A percentile compares a stretch with the other conserved stretches of the same genome.
phyloP scores from a whole-genome alignment of 2,329 filamentous ascomycete species.

The Paraphoma chrysanthemicola region DNA sequence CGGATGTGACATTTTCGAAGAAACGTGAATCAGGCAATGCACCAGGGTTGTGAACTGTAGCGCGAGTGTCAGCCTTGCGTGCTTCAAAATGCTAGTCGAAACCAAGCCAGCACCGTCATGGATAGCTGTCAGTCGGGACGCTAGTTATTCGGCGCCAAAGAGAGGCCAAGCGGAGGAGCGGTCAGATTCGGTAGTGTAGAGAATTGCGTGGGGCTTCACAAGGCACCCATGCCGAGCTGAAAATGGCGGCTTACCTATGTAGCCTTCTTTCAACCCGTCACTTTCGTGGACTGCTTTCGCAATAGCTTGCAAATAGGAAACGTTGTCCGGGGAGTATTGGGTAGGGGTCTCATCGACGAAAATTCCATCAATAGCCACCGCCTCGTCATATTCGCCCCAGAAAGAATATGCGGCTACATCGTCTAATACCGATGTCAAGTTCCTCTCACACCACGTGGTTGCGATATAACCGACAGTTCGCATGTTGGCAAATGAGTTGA shows the following conservation, averaged over 20 bases:
- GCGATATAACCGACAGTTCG: constrained; percentile 59
- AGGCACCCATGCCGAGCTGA: constrained; percentile 28
- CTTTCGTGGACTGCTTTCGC: constrained; percentile 19
- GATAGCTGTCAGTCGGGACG: constrained; percentile 7
- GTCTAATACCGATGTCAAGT: constrained; percentile 26
- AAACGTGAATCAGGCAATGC: constrained; percentile 26
- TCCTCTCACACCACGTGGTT: constrained; percentile 53
- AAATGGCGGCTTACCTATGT: constrained; percentile 27
- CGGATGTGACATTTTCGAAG: constrained; percentile 17
- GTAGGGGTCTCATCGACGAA: constrained; percentile 58
- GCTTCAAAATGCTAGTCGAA: constrained; percentile 31
- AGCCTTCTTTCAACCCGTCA: constrained; percentile 33
- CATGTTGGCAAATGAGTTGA: constrained; percentile 55
- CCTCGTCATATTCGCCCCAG: constrained; percentile 50
- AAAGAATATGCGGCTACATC: constrained; percentile 56
- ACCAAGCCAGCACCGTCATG: constrained; percentile 6
- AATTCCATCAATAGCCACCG: constrained; percentile 54
- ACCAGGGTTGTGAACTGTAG: constrained; percentile 33
- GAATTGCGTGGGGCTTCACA: constrained; percentile 6
- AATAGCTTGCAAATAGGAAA: constrained; percentile 29
- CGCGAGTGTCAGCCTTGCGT: constrained; percentile 26
- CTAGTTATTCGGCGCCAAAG: constrained; percentile 8
- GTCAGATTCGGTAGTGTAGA: constrained; percentile 12
- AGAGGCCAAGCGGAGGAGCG: constrained; percentile 13
- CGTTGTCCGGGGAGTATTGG: constrained; percentile 19